Conservation (phyloP, 768 basidiomycete genomes). For the Russula sp. region DNA sequence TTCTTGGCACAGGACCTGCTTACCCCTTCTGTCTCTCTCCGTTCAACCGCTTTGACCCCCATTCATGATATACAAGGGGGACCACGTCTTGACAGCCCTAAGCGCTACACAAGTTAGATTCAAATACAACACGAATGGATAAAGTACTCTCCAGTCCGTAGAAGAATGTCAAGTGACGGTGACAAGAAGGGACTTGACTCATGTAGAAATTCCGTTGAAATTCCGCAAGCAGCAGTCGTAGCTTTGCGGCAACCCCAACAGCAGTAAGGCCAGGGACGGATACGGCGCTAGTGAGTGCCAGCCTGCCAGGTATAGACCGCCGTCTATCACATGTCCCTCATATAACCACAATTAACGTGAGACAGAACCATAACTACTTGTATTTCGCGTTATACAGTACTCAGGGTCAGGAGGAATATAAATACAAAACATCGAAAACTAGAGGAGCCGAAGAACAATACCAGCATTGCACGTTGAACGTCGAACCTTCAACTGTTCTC, state of each 20-base stretch:
- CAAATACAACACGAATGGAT: background rate
- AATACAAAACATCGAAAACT: background rate
- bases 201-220: background rate
- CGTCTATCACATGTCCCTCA: slow-evolving; percentile 11
- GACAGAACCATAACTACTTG: background rate
- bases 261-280: slow-evolving; percentile 12
- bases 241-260: background rate
- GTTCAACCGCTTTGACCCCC: too few relatives aligned
- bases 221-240: background rate
- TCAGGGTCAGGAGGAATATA: background rate
- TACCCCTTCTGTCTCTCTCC: background rate
- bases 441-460: background rate
- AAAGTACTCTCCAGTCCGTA: background rate
- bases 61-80: background rate
- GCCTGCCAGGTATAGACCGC: background rate
- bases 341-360: slow-evolving; percentile 2
- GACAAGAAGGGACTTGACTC: background rate
- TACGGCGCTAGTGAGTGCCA: background rate
- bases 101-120: too few relatives aligned
- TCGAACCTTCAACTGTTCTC: background rate
- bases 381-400: background rate
- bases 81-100: too few relatives aligned
- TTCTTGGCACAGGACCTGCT: background rate
- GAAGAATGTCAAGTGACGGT: background rate
- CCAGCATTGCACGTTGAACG: background rate